Evolutionary conservation across 1,284 basidiomycete genomes (phyloP).

Genomic region (Microbotryum saponariae): DNA sequence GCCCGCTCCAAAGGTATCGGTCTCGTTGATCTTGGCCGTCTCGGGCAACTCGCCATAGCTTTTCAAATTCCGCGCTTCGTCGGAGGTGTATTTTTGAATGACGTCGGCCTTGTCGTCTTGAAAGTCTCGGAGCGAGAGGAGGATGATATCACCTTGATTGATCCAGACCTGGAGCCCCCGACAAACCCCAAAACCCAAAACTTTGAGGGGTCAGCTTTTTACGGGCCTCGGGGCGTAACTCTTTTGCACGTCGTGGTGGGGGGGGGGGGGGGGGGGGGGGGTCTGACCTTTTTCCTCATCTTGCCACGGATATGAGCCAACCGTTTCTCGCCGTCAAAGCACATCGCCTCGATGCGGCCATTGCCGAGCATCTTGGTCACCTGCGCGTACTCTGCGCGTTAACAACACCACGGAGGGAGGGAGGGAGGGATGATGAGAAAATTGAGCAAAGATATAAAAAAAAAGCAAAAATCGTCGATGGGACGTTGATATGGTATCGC

Average conservation of each 20-base stretch:
- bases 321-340: slow-evolving; percentile 97
- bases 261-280: no score
- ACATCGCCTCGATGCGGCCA: slow-evolving; percentile 90
- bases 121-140: slow-evolving; percentile 95
- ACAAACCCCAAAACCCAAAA: no score
- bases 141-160: slow-evolving; percentile 94
- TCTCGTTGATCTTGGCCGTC: slow-evolving; percentile 98
- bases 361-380: slow-evolving; percentile 99
- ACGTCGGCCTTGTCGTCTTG: slow-evolving; percentile 99
- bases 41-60: slow-evolving; percentile 96
- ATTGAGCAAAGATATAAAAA: no score
- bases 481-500: no score
- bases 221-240: no score
- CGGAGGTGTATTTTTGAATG: slow-evolving; percentile 89
- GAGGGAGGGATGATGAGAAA: no score
- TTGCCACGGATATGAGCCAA: slow-evolving; percentile 97
- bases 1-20: slow-evolving; percentile 82
- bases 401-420: background rate
- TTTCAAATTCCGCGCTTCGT: slow-evolving; percentile 78
- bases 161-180: slow-evolving; percentile 80
- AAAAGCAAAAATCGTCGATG: no score
- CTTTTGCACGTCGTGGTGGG: no score
- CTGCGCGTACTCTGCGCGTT: slow-evolving; percentile 77
- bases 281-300: slow-evolving; percentile 91
- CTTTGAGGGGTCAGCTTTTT: no score